Evolutionary conservation across 1,284 basidiomycete genomes (phyloP).

Genomic region (Peniophora sp.): DNA sequence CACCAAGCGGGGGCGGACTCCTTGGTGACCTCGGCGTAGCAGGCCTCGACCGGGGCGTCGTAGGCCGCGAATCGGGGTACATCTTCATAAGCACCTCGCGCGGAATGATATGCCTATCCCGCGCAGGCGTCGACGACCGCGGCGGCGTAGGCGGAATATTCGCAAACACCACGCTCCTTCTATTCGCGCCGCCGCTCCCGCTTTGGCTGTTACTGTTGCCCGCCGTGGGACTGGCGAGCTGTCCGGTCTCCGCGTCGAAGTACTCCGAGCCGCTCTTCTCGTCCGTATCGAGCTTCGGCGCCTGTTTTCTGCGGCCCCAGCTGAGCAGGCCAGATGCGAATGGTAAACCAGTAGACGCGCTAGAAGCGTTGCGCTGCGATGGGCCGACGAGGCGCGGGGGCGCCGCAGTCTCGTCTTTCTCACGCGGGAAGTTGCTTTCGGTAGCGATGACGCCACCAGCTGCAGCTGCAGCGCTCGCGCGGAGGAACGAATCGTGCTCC

Average conservation of each 20-base stretch:
- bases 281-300: constrained; percentile 17
- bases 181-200: constrained; percentile 14
- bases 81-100: constrained; percentile 21
- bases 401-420: too few relatives aligned
- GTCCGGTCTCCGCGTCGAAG: background rate
- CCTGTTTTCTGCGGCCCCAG: background rate
- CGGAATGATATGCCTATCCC: constrained; percentile 21
- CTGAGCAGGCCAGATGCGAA: background rate
- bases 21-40: constrained; percentile 15
- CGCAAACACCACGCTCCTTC: constrained; percentile 15
- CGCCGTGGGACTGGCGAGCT: background rate
- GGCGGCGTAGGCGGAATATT: constrained; percentile 14
- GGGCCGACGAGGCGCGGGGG: constrained; percentile 16
- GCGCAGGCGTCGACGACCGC: constrained; percentile 18
- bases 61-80: constrained; percentile 12
- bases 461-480: constrained; percentile 16
- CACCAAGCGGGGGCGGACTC: constrained; percentile 8
- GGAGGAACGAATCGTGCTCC: constrained; percentile 56
- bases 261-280: background rate
- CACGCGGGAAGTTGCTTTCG: constrained; percentile 8
- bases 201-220: too few relatives aligned
- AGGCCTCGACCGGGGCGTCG: background rate
- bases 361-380: constrained; percentile 11
- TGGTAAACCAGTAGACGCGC: background rate
- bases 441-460: constrained; percentile 4